phyloP scores from a whole-genome alignment of 139 green algal genomes.

The Chlorella vulgaris region DNA sequence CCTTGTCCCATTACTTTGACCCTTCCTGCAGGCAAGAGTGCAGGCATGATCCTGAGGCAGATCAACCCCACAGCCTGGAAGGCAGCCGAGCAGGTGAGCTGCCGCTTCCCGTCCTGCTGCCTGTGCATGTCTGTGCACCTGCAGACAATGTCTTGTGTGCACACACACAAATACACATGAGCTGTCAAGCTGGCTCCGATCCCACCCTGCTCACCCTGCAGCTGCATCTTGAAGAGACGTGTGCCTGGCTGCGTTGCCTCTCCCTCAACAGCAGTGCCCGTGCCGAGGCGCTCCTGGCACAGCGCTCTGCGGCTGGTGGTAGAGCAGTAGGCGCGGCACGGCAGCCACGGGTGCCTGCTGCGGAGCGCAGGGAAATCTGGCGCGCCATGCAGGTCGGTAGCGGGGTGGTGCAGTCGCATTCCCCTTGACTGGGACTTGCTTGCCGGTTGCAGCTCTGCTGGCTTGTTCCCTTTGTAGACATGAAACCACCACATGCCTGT shows the following conservation, averaged over 20 bases:
- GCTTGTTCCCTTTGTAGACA: too few species aligned
- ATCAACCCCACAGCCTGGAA: constrained; percentile 48
- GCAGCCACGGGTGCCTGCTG: not conserved
- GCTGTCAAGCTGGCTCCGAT: too few species aligned
- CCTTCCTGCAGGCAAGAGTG: constrained; percentile 59
- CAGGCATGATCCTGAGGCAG: constrained; percentile 65
- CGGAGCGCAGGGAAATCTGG: constrained; percentile 24
- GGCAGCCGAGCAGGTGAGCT: constrained; percentile 32
- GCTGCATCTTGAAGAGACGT: constrained; percentile 53
- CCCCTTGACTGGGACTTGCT: too few species aligned
- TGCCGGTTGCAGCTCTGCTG: too few species aligned
- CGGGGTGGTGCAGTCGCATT: too few species aligned
- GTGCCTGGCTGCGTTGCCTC: constrained; percentile 29
- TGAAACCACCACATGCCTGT: too few species aligned
- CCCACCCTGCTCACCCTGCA: not conserved
- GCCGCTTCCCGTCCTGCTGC: not conserved
- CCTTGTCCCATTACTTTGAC: not conserved
- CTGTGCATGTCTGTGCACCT: not conserved
- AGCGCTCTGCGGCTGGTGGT: too few species aligned
- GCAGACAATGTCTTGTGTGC: too few species aligned
- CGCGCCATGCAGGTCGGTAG: not conserved
- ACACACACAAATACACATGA: too few species aligned
- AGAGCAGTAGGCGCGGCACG: not conserved
- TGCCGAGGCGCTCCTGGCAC: constrained; percentile 6
- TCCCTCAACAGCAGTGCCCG: constrained; percentile 21